Base-by-base conservation (phyloP, 2,329 filamentous ascomycete genomes). In the Xylariales sp. region DNA sequence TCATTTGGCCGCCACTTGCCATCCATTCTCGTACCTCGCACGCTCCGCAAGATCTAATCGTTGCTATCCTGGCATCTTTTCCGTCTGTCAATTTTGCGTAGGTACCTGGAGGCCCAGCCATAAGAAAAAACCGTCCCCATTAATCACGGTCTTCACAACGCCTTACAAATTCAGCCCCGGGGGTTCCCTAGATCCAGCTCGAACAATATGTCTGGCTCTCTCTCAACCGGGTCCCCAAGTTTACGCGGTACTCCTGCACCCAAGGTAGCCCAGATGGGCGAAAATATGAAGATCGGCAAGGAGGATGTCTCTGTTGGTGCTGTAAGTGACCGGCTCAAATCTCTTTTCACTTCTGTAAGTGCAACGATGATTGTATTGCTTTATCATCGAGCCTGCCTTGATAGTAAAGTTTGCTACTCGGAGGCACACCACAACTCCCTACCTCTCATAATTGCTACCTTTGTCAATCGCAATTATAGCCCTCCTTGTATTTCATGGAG, bases 221-320 rank as follows among this genome's bases (percentile, higher is more conserved):
- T 74, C 48, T 79, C 80, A 32, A 80, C 80, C 30, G 83, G 81
- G 53, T 84, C 84, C 58, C 82, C 83, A 18, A 77, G 74, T 58
- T 74, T 80, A 62, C 80, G 79, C 67, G 82, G 79, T 34, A 67
- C 76, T 34, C 74, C 75, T 9, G 71, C 74, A 18, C 72, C 77
- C 69, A 80, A 78, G 73, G 78, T 73, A 50, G 67, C 70, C 45
- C 71, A 73, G 6, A 75, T 77, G 65, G 78, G 81, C 66, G 80
- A 82, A 69, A 82, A 82, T 59, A 59, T 75, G 53, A 80, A 75
- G 70, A 71, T 77, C 56, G 77, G 79, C 49, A 81, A 82, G 65
- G 81, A 83, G 63, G 76, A 76, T 49, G 54, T 73, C 66, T 74
- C 75, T 61, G 61, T 64, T 64, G 69, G 72, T 64, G 74, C 81